Percentiles rank a stretch among this genome's conserved stretches.
Evolutionary conservation across 331 rosid species (phyloP).

Genomic region (Malus hybrid): DNA sequence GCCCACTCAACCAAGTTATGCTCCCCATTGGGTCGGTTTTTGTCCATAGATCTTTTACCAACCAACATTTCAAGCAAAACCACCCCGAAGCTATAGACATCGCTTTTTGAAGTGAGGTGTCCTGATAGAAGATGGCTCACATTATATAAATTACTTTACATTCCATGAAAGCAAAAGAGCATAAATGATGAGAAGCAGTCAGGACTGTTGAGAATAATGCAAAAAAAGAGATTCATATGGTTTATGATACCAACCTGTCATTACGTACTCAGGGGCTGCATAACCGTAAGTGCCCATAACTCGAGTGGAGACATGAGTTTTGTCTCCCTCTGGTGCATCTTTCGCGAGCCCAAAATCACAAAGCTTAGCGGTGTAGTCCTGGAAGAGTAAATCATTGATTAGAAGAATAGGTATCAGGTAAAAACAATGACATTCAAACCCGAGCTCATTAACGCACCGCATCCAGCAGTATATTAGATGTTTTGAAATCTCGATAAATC

Average conservation of each 20-base stretch:
- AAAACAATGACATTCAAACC: neutral
- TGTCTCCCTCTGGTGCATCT: slow-evolving; percentile 28
- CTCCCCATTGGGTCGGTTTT: slow-evolving; percentile 15
- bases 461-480: slow-evolving; percentile 56
- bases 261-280: slow-evolving; percentile 55
- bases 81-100: slow-evolving; percentile 62
- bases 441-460: slow-evolving; percentile 22
- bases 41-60: slow-evolving; percentile 45
- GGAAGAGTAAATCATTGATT: slow-evolving; percentile 8
- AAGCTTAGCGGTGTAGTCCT: slow-evolving; percentile 65
- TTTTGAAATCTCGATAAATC: slow-evolving; percentile 58
- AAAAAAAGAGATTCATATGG: neutral
- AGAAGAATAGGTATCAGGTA: neutral
- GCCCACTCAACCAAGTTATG: slow-evolving; percentile 52
- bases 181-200: neutral
- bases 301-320: slow-evolving; percentile 51
- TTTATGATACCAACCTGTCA: slow-evolving; percentile 43
- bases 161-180: neutral
- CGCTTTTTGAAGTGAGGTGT: slow-evolving; percentile 49
- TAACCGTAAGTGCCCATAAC: slow-evolving; percentile 72
- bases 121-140: slow-evolving; percentile 24
- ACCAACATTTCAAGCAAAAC: slow-evolving; percentile 54
- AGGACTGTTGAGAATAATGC: neutral
- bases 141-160: neutral
- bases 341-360: slow-evolving; percentile 67